Evolutionary conservation across 176 grass and related monocot genomes (phyloP).

Genomic region (Ensete ventricosum): DNA sequence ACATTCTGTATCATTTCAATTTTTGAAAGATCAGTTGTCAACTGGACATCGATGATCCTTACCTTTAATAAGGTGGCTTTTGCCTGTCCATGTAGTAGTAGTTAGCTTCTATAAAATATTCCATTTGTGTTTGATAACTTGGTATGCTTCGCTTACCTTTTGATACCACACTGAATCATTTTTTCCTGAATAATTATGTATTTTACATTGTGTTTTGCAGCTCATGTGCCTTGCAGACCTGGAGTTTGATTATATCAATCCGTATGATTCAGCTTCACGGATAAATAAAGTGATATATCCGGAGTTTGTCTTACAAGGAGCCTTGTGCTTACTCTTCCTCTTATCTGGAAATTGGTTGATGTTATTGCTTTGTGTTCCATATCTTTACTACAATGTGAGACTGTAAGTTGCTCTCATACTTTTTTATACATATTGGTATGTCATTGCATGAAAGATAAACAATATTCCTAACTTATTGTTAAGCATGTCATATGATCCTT

Average conservation of each 20-base stretch:
- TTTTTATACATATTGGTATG: background rate
- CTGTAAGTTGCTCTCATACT: conserved; percentile 48
- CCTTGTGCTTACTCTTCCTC: conserved; percentile 60
- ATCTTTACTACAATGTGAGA: conserved; percentile 77
- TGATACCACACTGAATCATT: background rate
- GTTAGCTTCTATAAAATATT: background rate
- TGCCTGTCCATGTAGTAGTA: background rate
- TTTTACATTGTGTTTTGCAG: conserved; percentile 26
- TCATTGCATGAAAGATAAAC: background rate
- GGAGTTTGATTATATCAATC: conserved; percentile 97
- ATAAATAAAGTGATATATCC: conserved; percentile 91
- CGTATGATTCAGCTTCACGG: conserved; percentile 73
- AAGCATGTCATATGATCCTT: background rate
- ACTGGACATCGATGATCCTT: background rate
- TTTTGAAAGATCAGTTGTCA: background rate
- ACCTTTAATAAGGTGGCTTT: background rate
- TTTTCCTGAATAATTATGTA: background rate
- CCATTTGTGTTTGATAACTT: no score
- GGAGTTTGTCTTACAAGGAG: conserved; percentile 67
- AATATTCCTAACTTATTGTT: background rate
- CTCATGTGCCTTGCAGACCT: conserved; percentile 92
- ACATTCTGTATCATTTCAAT: background rate
- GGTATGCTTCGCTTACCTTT: background rate
- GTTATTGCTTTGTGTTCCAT: conserved; percentile 62
- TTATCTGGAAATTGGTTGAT: conserved; percentile 89